Evolutionary conservation across 2,329 filamentous ascomycete species (phyloP), one percentile per base, ranked within the genome.

Genomic region (Fusarium lateritium): DNA sequence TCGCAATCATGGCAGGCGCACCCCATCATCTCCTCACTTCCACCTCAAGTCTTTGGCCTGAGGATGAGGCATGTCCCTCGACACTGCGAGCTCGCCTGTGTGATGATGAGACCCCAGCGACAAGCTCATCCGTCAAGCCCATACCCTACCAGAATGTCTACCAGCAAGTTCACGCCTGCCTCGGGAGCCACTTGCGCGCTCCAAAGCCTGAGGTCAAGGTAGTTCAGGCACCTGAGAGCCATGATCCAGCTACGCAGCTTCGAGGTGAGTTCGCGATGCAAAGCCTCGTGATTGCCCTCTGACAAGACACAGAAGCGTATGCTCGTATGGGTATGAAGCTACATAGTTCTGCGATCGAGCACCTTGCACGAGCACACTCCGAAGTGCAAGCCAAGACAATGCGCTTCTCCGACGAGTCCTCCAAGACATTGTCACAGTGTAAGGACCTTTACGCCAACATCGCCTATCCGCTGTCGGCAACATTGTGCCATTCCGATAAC

Each of bases 391-490:
- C 68, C 7, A 65, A 63, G 22, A 76, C 76, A 2, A 45, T 47
- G 4, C 17, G 36, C 10, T 74, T 79, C 11, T 54, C 68, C 1
- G 36, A 56, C 1, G 55, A 73, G 5, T 73, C 74, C 0, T 46
- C 70, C 1, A 46, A 58, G 0, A 53, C 65, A 2, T 45, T 76
- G 5, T 44, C 65, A 2, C 56, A 68, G 14, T 63, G 70, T 15
- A 58, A 73, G 5, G 36, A 52, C 1, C 55, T 81, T 3, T 80
- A 80, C 44, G 58, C 63, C 28, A 79, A 79, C 58, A 74, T 80
- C 8, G 53, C 69, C 0, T 74, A 72, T n/a, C 78, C 78, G 1
- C 60, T 80, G 2, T 73, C 73, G 1, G 73, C 71, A 2, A 81
- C 79, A 0, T 56, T 78, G 5, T 80, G 78, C 19, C 69, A 75